Conservation (phyloP, 352 stramenopile genomes). For the Plasmopara halstedii region DNA sequence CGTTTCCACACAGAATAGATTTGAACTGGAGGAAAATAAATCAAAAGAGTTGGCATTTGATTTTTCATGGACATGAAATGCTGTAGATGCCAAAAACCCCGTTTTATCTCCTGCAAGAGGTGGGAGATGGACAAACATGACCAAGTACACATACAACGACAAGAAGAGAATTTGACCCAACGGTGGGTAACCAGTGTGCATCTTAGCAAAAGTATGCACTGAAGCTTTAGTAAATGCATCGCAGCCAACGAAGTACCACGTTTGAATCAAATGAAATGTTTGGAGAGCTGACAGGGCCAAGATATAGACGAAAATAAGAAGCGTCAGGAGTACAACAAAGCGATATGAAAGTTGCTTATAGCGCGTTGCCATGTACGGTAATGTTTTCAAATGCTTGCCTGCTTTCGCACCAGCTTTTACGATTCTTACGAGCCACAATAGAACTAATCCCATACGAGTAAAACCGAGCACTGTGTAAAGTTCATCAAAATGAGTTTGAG, state of each 20-base stretch:
- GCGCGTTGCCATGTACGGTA: slow-evolving; percentile 81
- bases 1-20: slow-evolving; percentile 85
- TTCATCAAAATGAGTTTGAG: slow-evolving; percentile 29
- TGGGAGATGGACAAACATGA: slow-evolving; percentile 80
- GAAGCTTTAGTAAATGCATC: slow-evolving; percentile 58
- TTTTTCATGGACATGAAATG: slow-evolving; percentile 64
- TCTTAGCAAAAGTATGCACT: slow-evolving; percentile 59
- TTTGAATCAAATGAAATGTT: slow-evolving; percentile 48
- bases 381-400: slow-evolving; percentile 42
- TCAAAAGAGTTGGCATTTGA: slow-evolving; percentile 53
- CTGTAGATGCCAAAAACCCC: slow-evolving; percentile 52
- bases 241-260: slow-evolving; percentile 65
- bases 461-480: slow-evolving; percentile 67
- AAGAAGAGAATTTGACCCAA: slow-evolving; percentile 72
- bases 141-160: slow-evolving; percentile 74
- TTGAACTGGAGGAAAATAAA: slow-evolving; percentile 57
- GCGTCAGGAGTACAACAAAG: slow-evolving; percentile 69
- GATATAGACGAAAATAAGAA: slow-evolving; percentile 71
- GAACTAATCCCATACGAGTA: slow-evolving; percentile 41
- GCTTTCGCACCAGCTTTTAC: slow-evolving; percentile 46
- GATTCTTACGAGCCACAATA: slow-evolving; percentile 73
- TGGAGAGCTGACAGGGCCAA: slow-evolving; percentile 59
- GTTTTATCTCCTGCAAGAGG: slow-evolving; percentile 39
- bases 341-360: slow-evolving; percentile 85
- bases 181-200: slow-evolving; percentile 42